Base-by-base conservation (phyloP, 2,329 filamentous ascomycete genomes). In the Fusarium liriodendri region DNA sequence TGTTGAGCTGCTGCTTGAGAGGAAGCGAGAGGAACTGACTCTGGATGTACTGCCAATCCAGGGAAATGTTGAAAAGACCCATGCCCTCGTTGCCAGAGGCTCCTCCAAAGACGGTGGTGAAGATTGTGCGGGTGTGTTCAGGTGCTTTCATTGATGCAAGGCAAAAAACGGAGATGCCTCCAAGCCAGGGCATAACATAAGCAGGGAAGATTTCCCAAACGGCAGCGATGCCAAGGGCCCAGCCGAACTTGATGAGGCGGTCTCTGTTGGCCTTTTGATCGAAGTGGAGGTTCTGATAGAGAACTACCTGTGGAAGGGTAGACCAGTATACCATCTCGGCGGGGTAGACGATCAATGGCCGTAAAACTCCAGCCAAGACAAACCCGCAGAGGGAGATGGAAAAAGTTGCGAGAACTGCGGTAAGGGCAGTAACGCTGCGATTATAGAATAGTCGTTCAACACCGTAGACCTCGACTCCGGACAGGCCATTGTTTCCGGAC, bases 171-270 rank as follows among this genome's bases (percentile, higher is more conserved):
- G 77, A 80, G 16, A 84, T 65, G 6, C 82, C 82, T 18, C 77
- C 83, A 6, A 87, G 76, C 35, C 84, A 75, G 3, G 85, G 81
- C 66, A 85, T 83, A 13, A 87, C 82, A 64, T 85, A 87, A 38
- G 86, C 82, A 0, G 86, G 86, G 37, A 88, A 78, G 10, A 86
- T 78, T 57, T 87, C 85, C 81, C 86, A 88, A 16, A 84, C 67
- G 58, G 85, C 83, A 18, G 86, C 79, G 62, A 77, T 72, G 1
- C 74, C 67, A 66, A 83, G 57, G 6, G 70, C 70, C 33, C 67
- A 81, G 22, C 76, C 72, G 33, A 82, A 83, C 38, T 80, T 82
- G 40, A 54, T 69, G 8, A 82, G 74, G 1, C 78, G 80, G 10
- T 66, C 71, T 4, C 69, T 72, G 50, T 81, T 82, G 42, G 71